Evolutionary conservation across 2,329 filamentous ascomycete genomes (phyloP), one percentile per base, ranked within the genome.

Genomic region (Elsinoe arachidis): DNA sequence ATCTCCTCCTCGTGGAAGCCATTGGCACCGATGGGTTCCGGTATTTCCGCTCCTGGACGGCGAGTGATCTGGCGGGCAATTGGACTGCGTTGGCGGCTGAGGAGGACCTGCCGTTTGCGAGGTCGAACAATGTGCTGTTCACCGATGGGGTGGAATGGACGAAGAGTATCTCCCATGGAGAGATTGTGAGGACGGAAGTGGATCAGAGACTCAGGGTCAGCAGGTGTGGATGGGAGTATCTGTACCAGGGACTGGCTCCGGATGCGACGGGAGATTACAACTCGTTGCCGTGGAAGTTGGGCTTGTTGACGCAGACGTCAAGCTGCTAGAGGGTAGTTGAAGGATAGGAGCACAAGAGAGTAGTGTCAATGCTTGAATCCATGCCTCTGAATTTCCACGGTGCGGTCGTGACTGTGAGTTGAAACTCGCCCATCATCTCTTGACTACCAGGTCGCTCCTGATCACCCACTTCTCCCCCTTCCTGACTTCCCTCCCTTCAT

Each of bases 391-490:
- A n/a, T n/a, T n/a, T n/a, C n/a, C n/a, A n/a, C n/a, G n/a, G n/a
- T n/a, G n/a, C n/a, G n/a, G n/a, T 30, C 26, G 26, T 30, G 26
- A 5, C 26, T 30, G 26, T 4, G 26, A 30, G 7, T 7, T 7
- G 9, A 7, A 30, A 9, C 33, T 53, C 15, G 9, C 10, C 14
- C 17, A 53, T 64, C 59, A 83, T 61, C 79, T 74, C 62, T 71
- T 77, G 12, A 90, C 78, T 66, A 86, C 89, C 41, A 96, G 72
- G 75, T 96, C 91, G 61, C 87, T 95, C 62, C 90, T 78, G 59
- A 96, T 80, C 59, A 96, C 85, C 90, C 90, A 96, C 72, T 96
- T 96, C 74, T 95, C 89, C 9, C 90, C 90, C 41, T 80, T 78
- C 1, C 74, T 79, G 0, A 96, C 90, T 68, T 95, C 85, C 58